Evolutionary conservation across 176 grass and related monocot genomes (phyloP).

Genomic region (Juncus inflexus): DNA sequence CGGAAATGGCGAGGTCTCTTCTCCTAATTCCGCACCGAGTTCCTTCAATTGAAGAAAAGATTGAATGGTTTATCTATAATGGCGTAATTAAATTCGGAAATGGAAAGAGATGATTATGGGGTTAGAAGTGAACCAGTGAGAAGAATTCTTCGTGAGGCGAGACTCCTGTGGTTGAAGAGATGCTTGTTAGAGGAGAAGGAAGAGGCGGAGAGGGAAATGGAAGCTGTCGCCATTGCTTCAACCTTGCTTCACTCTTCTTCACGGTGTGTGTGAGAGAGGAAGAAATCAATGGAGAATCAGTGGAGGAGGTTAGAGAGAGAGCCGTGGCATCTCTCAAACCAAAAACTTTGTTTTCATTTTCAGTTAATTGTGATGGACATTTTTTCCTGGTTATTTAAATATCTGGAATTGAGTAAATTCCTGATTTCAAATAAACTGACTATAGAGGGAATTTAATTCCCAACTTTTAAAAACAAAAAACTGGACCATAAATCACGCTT

Average conservation of each 20-base stretch:
- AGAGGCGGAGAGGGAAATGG: conserved; percentile 28
- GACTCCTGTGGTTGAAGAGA: conserved; percentile 23
- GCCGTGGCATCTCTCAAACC: conserved; percentile 22
- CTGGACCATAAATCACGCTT: no score
- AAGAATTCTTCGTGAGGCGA: conserved; percentile 21
- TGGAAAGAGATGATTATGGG: background rate
- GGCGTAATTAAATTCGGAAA: background rate
- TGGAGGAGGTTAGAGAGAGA: background rate
- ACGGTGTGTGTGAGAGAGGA: background rate
- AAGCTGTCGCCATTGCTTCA: conserved; percentile 31
- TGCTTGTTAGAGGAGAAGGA: conserved; percentile 14
- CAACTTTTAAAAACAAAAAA: no score
- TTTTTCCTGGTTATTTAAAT: no score
- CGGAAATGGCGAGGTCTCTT: conserved; percentile 63
- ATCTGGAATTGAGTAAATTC: no score
- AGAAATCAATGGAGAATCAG: background rate
- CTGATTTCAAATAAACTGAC: no score
- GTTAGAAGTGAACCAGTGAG: conserved; percentile 10
- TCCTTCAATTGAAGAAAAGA: conserved; percentile 20
- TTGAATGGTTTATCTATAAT: background rate
- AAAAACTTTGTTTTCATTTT: background rate
- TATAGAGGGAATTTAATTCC: no score
- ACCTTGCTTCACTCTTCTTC: background rate
- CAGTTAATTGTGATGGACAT: no score
- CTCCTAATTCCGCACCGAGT: conserved; percentile 42